Evolutionary conservation across 2,329 filamentous ascomycete genomes (phyloP).

Genomic region (Paraphoma chrysanthemicola): DNA sequence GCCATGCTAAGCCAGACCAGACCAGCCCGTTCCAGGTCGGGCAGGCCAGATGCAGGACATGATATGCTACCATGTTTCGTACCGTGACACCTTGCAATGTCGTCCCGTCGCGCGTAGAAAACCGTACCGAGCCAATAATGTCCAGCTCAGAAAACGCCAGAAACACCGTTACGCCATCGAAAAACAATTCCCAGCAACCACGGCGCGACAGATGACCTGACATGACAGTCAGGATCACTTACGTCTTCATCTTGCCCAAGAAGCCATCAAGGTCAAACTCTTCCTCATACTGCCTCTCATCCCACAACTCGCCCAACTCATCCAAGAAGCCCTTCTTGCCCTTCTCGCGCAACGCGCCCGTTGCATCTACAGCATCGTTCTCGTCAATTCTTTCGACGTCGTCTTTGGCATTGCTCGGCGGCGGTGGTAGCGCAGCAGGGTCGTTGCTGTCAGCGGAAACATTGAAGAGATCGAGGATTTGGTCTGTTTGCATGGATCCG

Average conservation of each 20-base stretch:
- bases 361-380: conserved; percentile 81
- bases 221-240: not conserved
- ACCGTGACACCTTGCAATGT: not conserved
- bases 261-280: conserved; percentile 97
- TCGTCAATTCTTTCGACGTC: conserved; percentile 74
- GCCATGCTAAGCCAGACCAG: conserved; percentile 24
- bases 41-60: not conserved
- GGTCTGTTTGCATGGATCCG: conserved; percentile 96
- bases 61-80: not conserved
- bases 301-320: conserved; percentile 94
- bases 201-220: not conserved
- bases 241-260: conserved; percentile 85
- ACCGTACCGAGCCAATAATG: too few species aligned
- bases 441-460: conserved; percentile 60
- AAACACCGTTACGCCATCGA: too few species aligned
- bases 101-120: too few species aligned
- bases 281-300: conserved; percentile 96
- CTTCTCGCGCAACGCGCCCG: conserved; percentile 89
- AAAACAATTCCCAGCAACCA: too few species aligned
- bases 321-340: conserved; percentile 97
- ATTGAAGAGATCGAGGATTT: conserved; percentile 96
- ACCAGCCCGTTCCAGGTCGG: too few species aligned
- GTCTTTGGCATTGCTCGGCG: conserved; percentile 67
- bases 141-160: too few species aligned
- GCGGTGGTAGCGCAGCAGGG: conserved; percentile 63